These are phyloP conservation scores for Apiospora sp. DNA, from an alignment of 2,329 filamentous ascomycete species.

Conservation along the genomic window DNA sequence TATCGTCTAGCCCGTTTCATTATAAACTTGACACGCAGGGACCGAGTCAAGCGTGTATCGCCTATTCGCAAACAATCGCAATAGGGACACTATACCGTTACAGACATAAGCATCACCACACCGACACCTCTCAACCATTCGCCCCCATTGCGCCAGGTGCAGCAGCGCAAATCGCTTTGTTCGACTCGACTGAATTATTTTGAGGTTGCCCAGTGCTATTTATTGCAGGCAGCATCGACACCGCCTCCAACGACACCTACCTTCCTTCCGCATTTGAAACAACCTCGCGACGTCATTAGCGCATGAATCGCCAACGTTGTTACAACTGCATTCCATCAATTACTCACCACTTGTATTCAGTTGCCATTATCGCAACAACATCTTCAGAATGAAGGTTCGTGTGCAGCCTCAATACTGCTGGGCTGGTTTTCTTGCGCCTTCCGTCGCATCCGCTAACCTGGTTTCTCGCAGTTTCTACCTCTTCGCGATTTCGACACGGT, in stretches of 20 bases:
- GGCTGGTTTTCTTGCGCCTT: background rate
- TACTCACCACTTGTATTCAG: background rate
- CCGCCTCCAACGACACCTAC: background rate
- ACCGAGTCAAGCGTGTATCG: constrained; percentile 22
- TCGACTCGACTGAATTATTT: background rate
- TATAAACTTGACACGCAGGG: constrained; percentile 32
- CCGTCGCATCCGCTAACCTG: background rate
- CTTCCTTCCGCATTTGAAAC: background rate
- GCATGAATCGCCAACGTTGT: constrained; percentile 10
- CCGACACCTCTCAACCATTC: background rate
- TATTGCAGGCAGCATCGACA: background rate
- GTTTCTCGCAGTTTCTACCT: constrained; percentile 78
- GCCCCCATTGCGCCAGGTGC: constrained; percentile 11
- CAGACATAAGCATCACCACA: constrained; percentile 13
- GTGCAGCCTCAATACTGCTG: background rate
- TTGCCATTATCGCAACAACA: background rate
- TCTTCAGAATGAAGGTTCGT: constrained; percentile 30
- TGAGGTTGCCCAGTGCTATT: background rate
- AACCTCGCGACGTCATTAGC: constrained; percentile 17
- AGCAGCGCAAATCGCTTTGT: background rate
- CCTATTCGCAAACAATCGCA: constrained; percentile 20
- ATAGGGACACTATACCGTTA: constrained; percentile 11
- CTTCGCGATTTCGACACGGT: constrained; percentile 91
- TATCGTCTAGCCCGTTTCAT: constrained; percentile 37
- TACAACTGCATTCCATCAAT: background rate